Evolutionary conservation across 106 monocot genomes (phyloP), one percentile per base, ranked within the genome.

Genomic region (Acorus gramineus): DNA sequence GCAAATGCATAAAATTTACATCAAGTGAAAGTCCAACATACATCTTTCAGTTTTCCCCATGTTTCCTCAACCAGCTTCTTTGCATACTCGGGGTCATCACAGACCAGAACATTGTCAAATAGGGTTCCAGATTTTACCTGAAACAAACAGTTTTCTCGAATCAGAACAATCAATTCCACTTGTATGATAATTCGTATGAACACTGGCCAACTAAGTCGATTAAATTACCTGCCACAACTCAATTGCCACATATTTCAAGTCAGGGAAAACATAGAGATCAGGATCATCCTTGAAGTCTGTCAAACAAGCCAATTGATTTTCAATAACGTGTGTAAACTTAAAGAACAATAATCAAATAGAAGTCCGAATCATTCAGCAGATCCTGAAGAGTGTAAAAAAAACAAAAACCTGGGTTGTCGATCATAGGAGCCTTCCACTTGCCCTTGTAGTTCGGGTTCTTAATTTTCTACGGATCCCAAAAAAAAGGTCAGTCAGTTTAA

Each of bases 41-140:
- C 82, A 77, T 80, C 83, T 50, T 83, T 87, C 9, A 46, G 49
- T 61, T 83, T 83, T 64, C 69, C 82, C 81, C 84, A 82, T 46
- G 83, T 82, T 71, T 90, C 90, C 55, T 83, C 87, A 13, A 85
- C 90, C 47, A 96, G 62, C 60, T 85, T 71, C 70, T 75, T 85
- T 51, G 96, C 96, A 74, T 90, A 96, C 60, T 90, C 90, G 50
- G 96, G 85, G 55, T 90, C 85, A 62, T 96, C 82, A 46, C 74
- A 78, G 3, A 96, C 73, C 11, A 96, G 68, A 69, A 96, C 68
- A 56, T 95, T 96, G 71, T 84, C 81, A 60, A 88, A 88, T 46
- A 88, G 68, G 11, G 87, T 81, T 69, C 87, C 87, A 8, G 87
- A 84, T 78, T 84, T 88, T 9, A 84, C 87, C 87, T 87, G 77